Conservation (phyloP, 495 filamentous ascomycete species). For the Massariosphaeria phaeospora region DNA sequence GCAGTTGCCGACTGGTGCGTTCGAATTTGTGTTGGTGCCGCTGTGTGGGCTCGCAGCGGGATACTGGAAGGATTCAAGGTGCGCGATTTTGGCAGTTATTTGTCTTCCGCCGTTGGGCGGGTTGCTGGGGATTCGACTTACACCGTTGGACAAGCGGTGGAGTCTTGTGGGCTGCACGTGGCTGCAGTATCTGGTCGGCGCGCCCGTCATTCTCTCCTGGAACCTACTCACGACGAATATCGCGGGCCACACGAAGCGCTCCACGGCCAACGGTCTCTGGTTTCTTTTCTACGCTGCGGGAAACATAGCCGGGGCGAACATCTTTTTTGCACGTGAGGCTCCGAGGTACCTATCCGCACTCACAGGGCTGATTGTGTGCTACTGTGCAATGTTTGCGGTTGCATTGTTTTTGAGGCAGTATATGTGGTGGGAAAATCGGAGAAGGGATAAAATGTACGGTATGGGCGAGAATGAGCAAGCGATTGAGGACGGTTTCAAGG, state of each 20-base stretch:
- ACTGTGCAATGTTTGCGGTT: constrained; percentile 51
- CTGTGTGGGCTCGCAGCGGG: constrained; percentile 29
- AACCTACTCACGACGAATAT: constrained; percentile 56
- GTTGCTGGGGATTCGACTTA: constrained; percentile 46
- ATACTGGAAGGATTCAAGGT: constrained; percentile 36
- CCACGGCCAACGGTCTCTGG: constrained; percentile 55
- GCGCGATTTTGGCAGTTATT: constrained; percentile 34
- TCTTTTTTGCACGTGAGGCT: constrained; percentile 55
- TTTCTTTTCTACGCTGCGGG: constrained; percentile 45
- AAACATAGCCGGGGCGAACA: constrained; percentile 47
- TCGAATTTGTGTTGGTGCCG: constrained; percentile 30
- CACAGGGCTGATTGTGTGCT: constrained; percentile 59
- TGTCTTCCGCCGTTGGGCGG: constrained; percentile 47
- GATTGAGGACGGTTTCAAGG: constrained; percentile 47
- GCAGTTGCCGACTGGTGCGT: constrained; percentile 48
- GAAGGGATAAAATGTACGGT: constrained; percentile 50
- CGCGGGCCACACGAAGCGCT: constrained; percentile 60
- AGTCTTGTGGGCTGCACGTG: constrained; percentile 52
- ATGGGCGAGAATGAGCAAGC: constrained; percentile 50
- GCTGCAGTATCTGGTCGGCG: constrained; percentile 57
- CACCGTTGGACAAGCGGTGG: constrained; percentile 45
- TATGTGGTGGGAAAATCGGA: constrained; percentile 49
- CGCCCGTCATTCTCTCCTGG: constrained; percentile 42
- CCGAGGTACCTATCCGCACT: constrained; percentile 56
- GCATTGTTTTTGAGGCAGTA: constrained; percentile 40